Base-by-base conservation (phyloP, 2,329 filamentous ascomycete genomes). In the Thermochaetoides dissita region DNA sequence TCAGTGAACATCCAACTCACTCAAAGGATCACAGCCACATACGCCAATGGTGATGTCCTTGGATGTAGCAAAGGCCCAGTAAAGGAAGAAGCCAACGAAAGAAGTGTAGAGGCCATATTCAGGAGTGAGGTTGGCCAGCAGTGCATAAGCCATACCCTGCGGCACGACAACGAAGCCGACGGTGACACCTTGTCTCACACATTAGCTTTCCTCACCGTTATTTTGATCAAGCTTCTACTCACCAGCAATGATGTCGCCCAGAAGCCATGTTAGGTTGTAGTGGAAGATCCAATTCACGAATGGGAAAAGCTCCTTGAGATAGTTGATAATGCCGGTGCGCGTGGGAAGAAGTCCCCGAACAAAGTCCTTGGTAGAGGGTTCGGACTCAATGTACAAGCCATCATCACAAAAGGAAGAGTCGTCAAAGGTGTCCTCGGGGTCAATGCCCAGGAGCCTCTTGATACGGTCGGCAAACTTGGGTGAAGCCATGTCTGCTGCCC, bases 11-110 rank as follows among this genome's bases (percentile, higher is more conserved):
- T 8, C 10, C 7, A 10, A 6, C n/a, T 1, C 4, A 7, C 8
- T 29, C n/a, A 3, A n/a, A 10, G 5, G 10, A 5, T 8, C 10
- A 29, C n/a, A 28, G 28, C 7, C 17, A 50, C 64, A 34, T 58
- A 68, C 66, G 28, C 83, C 83, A 44, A 88, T 87, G 8, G 83
- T 85, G 56, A 89, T 87, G 57, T 89, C 84, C 55, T 87, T 88
- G 7, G 84, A 88, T 0, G 83, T 88, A 32, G 81, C 84, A 55
- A 88, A 88, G 44, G 85, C 73, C 82, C 83, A 88, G 62, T 89
- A 89, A 40, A 86, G 68, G 40, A 85, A 62, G 30, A 84, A 81
- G 39, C 84, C 84, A 59, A 86, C 82, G 55, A 89, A 89, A 0
- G 83, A 87, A 0, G 84, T 84, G 61, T 89, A 89, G 0, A 89